Evolutionary conservation across 2,329 filamentous ascomycete species (phyloP).

Genomic region (Neoscytalidium dimidiatum): DNA sequence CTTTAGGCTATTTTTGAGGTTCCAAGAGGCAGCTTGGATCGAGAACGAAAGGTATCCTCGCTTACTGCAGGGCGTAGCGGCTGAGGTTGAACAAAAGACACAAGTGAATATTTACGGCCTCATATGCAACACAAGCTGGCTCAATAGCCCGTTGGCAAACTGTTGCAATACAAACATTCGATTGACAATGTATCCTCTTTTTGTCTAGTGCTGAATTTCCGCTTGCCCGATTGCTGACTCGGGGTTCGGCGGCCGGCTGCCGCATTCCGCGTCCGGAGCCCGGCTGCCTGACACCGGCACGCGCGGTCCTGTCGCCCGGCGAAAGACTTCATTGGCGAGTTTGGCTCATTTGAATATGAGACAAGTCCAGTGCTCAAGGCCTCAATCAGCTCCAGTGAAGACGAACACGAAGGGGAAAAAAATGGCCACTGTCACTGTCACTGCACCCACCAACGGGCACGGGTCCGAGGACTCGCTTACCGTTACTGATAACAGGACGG

Average conservation of each 20-base stretch:
- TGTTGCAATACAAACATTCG: no score
- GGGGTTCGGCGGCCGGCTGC: neutral
- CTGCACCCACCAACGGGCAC: neutral
- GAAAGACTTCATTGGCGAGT: neutral
- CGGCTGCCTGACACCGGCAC: neutral
- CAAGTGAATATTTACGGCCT: neutral
- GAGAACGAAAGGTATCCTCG: no score
- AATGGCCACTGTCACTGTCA: neutral
- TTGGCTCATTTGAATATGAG: neutral
- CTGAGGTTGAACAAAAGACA: neutral
- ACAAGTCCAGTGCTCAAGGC: neutral
- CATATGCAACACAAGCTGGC: neutral
- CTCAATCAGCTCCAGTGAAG: neutral
- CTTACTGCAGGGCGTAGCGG: no score
- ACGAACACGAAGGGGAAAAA: neutral
- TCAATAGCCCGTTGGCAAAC: no score
- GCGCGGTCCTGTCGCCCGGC: neutral
- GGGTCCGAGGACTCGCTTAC: constrained; percentile 15
- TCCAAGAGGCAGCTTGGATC: no score
- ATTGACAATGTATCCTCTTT: no score
- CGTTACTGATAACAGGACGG: constrained; percentile 33
- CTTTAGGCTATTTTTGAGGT: neutral
- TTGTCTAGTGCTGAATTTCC: neutral
- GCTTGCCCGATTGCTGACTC: neutral
- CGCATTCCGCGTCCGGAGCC: neutral